These are phyloP conservation scores for Beauveria scarabaeidicola DNA, from an alignment of 2,329 filamentous ascomycete species.

Conservation along the genomic window DNA sequence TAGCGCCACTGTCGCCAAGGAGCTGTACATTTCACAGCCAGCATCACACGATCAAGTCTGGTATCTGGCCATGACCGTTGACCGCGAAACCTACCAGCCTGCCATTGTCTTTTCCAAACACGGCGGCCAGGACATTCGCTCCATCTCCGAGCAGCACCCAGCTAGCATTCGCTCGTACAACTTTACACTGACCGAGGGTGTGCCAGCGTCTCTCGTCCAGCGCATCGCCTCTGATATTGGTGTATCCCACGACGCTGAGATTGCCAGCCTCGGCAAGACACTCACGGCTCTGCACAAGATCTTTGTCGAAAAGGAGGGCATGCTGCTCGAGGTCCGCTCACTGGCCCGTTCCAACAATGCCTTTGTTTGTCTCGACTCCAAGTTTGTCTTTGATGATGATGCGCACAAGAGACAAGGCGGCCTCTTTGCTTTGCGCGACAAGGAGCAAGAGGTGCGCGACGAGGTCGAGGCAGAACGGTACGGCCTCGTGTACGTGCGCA, in stretches of 20 bases:
- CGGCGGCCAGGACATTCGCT: constrained; percentile 13
- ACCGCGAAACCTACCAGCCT: constrained; percentile 32
- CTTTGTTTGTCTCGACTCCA: constrained; percentile 28
- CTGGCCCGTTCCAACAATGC: constrained; percentile 24
- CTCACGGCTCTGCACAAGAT: constrained; percentile 23
- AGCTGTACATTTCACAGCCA: constrained; percentile 29
- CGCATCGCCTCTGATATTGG: constrained; percentile 12
- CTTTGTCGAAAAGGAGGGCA: constrained; percentile 40
- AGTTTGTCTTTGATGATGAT: constrained; percentile 40
- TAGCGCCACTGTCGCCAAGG: constrained; percentile 16
- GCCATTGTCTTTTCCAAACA: constrained; percentile 27
- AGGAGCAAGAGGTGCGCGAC: constrained; percentile 23
- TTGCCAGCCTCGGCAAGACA: constrained; percentile 15
- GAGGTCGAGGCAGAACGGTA: constrained; percentile 39
- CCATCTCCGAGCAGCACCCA: constrained; percentile 10
- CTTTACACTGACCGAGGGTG: constrained; percentile 21
- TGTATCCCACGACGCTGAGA: not conserved
- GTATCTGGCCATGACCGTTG: constrained; percentile 34
- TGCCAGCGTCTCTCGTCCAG: constrained; percentile 18
- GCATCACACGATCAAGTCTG: constrained; percentile 25
- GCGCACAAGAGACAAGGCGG: constrained; percentile 32
- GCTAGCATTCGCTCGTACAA: constrained; percentile 14
- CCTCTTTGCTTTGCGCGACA: constrained; percentile 30
- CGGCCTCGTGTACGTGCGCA: constrained; percentile 72
- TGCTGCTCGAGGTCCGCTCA: constrained; percentile 33